Base-by-base conservation (phyloP, 257 asterid species). In the Petrea volubilis region DNA sequence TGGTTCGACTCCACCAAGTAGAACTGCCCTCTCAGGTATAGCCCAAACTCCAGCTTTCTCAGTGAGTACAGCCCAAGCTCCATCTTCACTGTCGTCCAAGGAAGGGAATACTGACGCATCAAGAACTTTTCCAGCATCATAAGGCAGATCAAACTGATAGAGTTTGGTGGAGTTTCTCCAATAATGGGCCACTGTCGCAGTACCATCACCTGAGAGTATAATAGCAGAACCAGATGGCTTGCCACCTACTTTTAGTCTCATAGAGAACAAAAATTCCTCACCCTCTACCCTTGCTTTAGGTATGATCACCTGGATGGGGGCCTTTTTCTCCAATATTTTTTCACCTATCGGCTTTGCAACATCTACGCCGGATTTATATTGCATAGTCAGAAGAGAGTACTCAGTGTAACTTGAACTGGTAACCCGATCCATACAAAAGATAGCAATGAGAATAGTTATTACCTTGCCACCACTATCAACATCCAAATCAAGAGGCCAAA, bases 21-120 rank as follows among this genome's bases (percentile, higher is more conserved):
- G 75, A 73, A 93, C 88, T 67, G 97, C 98, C 82, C 79, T 91
- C 84, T 89, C 98, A 68, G 98, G 98, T 76, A 93, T 91, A 20
- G 96, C 97, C 97, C 97, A 93, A 56, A 93, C 83, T 77, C 98
- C 98, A 81, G 93, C 98, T 81, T 87, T 93, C 80, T 91, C 97
- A 17, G 98, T 93, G 73, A 93, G 88, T 55, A 93, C 94, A 79
- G 76, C 95, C 98, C 98, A 91, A 56, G 97, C 92, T 71, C 95
- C 97, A 55, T 87, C 96, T 71, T 84, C 87, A 67, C 81, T 82
- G 61, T 86, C 94, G 64, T 87, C 98, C 17, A 71, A 75, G 53
- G 93, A 77, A 78, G 96, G 93, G 77, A 86, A 82, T 65, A 93
- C 87, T 23, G 97, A 87, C 78, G 96, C 94, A 89, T 91, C 97